Evolutionary conservation across 768 basidiomycete species (phyloP).

Genomic region (Leucosporidium scottii): DNA sequence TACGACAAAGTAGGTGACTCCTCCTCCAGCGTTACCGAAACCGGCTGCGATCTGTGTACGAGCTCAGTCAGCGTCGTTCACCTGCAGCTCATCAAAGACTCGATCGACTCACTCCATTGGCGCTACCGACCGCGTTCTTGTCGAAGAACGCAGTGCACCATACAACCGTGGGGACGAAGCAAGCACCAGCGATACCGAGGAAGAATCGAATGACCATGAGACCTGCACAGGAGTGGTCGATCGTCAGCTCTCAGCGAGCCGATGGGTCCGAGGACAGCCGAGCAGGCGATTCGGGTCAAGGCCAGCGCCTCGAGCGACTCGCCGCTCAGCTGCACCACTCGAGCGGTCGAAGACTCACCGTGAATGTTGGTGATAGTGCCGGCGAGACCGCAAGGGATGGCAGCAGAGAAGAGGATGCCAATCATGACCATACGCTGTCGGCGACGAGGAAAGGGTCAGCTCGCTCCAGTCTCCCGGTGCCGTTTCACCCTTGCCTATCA

Average conservation of each 20-base stretch:
- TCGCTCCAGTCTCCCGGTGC: too few relatives aligned
- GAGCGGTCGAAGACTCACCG: slow-evolving; percentile 14
- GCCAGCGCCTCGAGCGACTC: too few relatives aligned
- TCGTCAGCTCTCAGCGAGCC: too few relatives aligned
- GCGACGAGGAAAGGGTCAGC: too few relatives aligned
- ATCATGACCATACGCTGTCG: slow-evolving; percentile 49
- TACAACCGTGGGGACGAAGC: slow-evolving; percentile 52
- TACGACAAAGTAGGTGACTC: slow-evolving; percentile 1
- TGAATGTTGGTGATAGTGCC: slow-evolving; percentile 48
- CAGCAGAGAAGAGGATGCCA: slow-evolving; percentile 50
- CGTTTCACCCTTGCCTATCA: too few relatives aligned
- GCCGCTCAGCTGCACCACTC: too few relatives aligned
- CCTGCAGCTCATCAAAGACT: slow-evolving; percentile 52
- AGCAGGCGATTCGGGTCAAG: too few relatives aligned
- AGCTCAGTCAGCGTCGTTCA: slow-evolving; percentile 67
- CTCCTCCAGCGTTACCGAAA: slow-evolving; percentile 48
- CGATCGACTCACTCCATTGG: slow-evolving; percentile 46
- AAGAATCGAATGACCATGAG: slow-evolving; percentile 53
- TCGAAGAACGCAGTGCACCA: slow-evolving; percentile 6
- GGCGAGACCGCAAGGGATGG: slow-evolving; percentile 55
- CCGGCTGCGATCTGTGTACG: slow-evolving; percentile 43
- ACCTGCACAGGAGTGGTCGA: slow-evolving; percentile 42
- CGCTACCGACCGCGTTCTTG: slow-evolving; percentile 42
- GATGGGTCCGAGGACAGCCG: too few relatives aligned
- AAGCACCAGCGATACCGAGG: slow-evolving; percentile 40